phyloP scores from a whole-genome alignment of 768 basidiomycete genomes.

The Pleurotus salmoneostramineus region DNA sequence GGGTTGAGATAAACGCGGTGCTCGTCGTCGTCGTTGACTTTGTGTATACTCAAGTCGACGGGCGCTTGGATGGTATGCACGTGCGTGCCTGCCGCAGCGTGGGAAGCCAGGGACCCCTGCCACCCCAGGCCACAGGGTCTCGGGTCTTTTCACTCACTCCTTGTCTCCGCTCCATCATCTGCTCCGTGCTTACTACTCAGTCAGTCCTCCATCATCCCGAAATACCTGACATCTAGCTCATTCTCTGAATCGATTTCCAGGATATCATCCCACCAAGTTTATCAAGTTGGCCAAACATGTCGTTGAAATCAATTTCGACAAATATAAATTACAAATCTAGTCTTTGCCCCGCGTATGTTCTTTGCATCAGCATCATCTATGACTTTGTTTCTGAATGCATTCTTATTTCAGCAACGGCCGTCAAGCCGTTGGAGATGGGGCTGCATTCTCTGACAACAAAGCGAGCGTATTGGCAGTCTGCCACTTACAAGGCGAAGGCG shows the following conservation, averaged over 20 bases:
- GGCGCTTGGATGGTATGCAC: not conserved
- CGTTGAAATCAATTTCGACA: slow-evolving; percentile 70
- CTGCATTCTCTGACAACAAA: slow-evolving; percentile 73
- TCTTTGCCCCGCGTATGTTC: slow-evolving; percentile 88
- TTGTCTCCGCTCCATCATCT: slow-evolving; percentile 10
- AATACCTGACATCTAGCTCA: not conserved
- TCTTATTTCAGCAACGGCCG: slow-evolving; percentile 74
- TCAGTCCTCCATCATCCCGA: not conserved
- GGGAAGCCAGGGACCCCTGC: not conserved
- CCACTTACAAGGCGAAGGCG: slow-evolving; percentile 74
- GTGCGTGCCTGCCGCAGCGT: not conserved
- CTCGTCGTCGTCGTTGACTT: slow-evolving; percentile 3
- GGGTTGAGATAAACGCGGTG: not conserved
- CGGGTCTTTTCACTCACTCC: not conserved
- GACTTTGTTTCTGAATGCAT: not conserved
- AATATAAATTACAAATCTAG: slow-evolving; percentile 77
- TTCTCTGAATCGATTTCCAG: not conserved
- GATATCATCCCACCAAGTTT: slow-evolving; percentile 13
- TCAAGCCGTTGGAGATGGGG: slow-evolving; percentile 98
- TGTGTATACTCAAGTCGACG: not conserved
- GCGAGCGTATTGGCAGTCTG: slow-evolving; percentile 83
- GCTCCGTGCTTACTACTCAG: slow-evolving; percentile 1
- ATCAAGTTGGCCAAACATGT: slow-evolving; percentile 89
- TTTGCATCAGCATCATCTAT: not conserved
- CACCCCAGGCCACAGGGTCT: not conserved